phyloP scores from a whole-genome alignment of 2,329 filamentous ascomycete genomes.

The Penicillium sp. region DNA sequence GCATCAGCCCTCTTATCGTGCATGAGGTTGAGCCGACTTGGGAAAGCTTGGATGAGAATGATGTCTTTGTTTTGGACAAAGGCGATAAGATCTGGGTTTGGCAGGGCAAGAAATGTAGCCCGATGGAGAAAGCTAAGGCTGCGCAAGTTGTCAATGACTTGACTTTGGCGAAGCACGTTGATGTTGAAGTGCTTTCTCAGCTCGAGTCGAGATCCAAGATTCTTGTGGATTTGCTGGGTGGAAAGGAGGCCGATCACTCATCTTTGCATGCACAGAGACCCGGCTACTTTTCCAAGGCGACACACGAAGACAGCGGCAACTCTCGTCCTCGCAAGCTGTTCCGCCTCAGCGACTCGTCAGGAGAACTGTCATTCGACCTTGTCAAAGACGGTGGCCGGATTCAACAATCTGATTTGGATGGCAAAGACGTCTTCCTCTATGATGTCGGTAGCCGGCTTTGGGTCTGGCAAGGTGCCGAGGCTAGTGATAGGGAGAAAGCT shows the following conservation, averaged over 20 bases:
- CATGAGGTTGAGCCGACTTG: slow-evolving; percentile 64
- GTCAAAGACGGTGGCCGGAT: slow-evolving; percentile 57
- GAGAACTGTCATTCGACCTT: slow-evolving; percentile 57
- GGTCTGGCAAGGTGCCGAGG: slow-evolving; percentile 65
- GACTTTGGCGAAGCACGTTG: slow-evolving; percentile 61
- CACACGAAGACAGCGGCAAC: slow-evolving; percentile 5
- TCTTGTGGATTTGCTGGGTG: slow-evolving; percentile 59
- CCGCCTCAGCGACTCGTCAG: slow-evolving; percentile 63
- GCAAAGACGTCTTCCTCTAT: slow-evolving; percentile 63
- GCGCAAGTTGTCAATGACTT: slow-evolving; percentile 62
- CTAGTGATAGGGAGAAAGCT: slow-evolving; percentile 60
- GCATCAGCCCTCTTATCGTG: slow-evolving; percentile 56
- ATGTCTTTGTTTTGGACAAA: slow-evolving; percentile 66
- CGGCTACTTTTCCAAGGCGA: slow-evolving; percentile 23
- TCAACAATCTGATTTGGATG: slow-evolving; percentile 53
- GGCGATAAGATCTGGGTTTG: slow-evolving; percentile 68
- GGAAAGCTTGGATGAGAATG: slow-evolving; percentile 63
- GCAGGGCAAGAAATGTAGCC: slow-evolving; percentile 65
- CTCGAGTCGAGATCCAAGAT: slow-evolving; percentile 51
- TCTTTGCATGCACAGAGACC: slow-evolving; percentile 46
- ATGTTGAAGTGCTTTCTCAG: slow-evolving; percentile 66
- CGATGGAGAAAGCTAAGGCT: slow-evolving; percentile 69
- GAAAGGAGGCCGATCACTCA: slow-evolving; percentile 43
- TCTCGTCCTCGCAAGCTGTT: slow-evolving; percentile 52
- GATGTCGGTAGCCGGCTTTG: slow-evolving; percentile 60